Evolutionary conservation across 2,329 filamentous ascomycete species (phyloP), one percentile per base, ranked within the genome.

Genomic region (Blastomyces emzantsi): DNA sequence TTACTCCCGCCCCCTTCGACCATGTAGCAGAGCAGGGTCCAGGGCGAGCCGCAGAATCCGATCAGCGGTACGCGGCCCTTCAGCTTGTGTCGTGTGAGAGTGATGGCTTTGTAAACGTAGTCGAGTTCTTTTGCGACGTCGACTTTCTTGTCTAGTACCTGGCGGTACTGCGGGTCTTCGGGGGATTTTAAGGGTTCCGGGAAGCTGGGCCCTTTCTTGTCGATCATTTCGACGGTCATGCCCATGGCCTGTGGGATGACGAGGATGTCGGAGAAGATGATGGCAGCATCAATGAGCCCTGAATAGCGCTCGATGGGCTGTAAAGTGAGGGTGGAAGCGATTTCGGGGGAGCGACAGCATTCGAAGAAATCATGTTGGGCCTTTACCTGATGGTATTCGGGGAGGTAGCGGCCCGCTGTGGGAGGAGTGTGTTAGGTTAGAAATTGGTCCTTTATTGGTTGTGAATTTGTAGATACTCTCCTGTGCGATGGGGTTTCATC

Each of bases 11-110:
- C 94, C 19, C 94, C 94, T 78, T 99, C 94, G 22, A 97, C 91
- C 94, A 99, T 99, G 80, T 99, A 99, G 80, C 93, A 96, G 72
- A 99, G 84, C 65, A 99, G 78, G 1, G 94, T 99, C 91, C 94
- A 99, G 0, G 94, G 94, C 8, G 94, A 92, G 62, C 94, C 94
- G 71, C 92, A 97, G 80, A 99, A 99, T 45, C 94, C 94, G 74
- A 96, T 95, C 68, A 99, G 79, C 6, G 94, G 94, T 41, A 99
- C 94, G 56, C 92, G 83, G 0, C 94, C 94, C 58, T 87, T 83
- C 61, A 99, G 79, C 81, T 96, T 97, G 75, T 90, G 83, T 69
- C 94, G 83, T 33, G 94, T 97, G 72, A 97, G 76, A 0, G 92
- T 95, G 67, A 99, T 95, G 22, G 93, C 94, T 73, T 92, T 87